Percentiles rank a stretch among this genome's conserved stretches.
Evolutionary conservation across 768 basidiomycete species (phyloP).

Genomic region (Scleroderma citrinum): DNA sequence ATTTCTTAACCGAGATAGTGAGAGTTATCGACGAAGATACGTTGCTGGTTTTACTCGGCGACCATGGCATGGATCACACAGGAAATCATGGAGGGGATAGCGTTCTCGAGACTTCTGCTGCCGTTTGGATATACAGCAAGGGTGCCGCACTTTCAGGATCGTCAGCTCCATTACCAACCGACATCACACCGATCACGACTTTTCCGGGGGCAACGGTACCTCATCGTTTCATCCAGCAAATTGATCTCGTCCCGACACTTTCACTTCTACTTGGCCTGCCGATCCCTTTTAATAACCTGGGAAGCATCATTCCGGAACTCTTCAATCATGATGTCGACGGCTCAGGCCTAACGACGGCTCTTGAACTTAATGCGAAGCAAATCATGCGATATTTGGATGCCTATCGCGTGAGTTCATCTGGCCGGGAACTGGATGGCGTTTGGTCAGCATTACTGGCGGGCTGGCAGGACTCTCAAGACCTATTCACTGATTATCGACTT

Average conservation of each 20-base stretch:
- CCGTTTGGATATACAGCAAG: slow-evolving; percentile 91
- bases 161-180: slow-evolving; percentile 36
- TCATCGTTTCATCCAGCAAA: slow-evolving; percentile 78
- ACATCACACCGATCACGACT: slow-evolving; percentile 45
- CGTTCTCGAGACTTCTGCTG: slow-evolving; percentile 75
- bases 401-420: slow-evolving; percentile 67
- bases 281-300: slow-evolving; percentile 94
- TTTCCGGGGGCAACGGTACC: slow-evolving; percentile 54
- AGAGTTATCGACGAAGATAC: slow-evolving; percentile 78
- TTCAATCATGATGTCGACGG: slow-evolving; percentile 54
- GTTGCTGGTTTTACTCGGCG: slow-evolving; percentile 84
- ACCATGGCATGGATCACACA: slow-evolving; percentile 94
- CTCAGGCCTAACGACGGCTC: slow-evolving; percentile 47
- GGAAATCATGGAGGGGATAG: slow-evolving; percentile 97
- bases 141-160: slow-evolving; percentile 40
- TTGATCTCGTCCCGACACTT: slow-evolving; percentile 86
- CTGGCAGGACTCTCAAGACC: slow-evolving; percentile 35
- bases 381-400: slow-evolving; percentile 69
- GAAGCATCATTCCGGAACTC: slow-evolving; percentile 84
- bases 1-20: slow-evolving; percentile 68
- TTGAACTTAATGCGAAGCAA: slow-evolving; percentile 68
- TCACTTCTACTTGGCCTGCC: slow-evolving; percentile 88
- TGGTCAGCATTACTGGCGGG: slow-evolving; percentile 48
- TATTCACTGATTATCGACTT: slow-evolving; percentile 18
- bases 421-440: slow-evolving; percentile 64